Conservation (phyloP, 305 asterid genomes). For the Solanum hybrid region DNA sequence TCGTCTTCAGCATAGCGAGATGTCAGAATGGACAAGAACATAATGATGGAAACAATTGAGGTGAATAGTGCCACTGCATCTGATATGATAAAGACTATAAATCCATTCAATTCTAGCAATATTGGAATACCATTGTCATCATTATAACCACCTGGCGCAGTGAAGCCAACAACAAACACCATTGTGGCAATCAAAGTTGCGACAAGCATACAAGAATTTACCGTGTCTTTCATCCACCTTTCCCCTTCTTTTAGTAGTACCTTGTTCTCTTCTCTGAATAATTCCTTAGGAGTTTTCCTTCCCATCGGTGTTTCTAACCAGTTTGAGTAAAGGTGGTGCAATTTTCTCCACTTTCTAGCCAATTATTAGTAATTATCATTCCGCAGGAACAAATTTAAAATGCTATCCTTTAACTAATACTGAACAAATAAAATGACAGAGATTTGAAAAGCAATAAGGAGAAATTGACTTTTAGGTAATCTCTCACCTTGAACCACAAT, state of each 20-base stretch:
- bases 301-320: constrained; percentile 7
- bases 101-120: background rate
- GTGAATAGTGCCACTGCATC: constrained; percentile 22
- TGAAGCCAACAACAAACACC: constrained; percentile 30
- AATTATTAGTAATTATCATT: background rate
- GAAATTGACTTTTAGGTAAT: background rate
- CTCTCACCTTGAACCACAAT: constrained; percentile 32
- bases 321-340: constrained; percentile 12
- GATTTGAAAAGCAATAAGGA: too few relatives aligned
- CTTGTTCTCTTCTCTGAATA: too few relatives aligned
- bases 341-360: constrained; percentile 24
- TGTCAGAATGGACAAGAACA: constrained; percentile 32
- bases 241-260: constrained; percentile 21
- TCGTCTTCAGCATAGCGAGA: constrained; percentile 31
- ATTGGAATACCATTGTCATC: constrained; percentile 15
- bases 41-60: constrained; percentile 25
- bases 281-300: constrained; percentile 24
- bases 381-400: background rate
- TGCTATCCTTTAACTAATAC: too few relatives aligned
- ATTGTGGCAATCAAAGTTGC: constrained; percentile 34
- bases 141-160: constrained; percentile 9
- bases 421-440: too few relatives aligned
- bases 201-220: constrained; percentile 27
- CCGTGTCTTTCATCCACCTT: constrained; percentile 31
- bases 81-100: constrained; percentile 5